Evolutionary conservation across 2,329 filamentous ascomycete species (phyloP), one percentile per base, ranked within the genome.

Genomic region (Pyrenochaeta sp.): DNA sequence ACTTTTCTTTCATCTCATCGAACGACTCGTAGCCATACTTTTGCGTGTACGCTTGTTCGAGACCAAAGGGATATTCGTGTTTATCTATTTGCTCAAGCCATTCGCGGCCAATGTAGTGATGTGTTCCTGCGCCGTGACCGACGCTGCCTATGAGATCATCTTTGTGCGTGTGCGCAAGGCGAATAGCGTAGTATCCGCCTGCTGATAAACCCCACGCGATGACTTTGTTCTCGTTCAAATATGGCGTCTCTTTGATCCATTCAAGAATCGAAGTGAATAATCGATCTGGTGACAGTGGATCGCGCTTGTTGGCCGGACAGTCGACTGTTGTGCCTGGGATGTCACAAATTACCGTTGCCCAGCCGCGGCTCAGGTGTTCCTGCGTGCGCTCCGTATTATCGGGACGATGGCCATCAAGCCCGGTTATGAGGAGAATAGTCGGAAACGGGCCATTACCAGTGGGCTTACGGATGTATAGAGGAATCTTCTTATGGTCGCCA

Each of bases 401-500:
- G 0, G 83, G 84, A n/a, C 83, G 74, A 63, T 86, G 85, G 20
- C 83, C 83, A 54, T 86, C 84, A 0, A 86, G 76, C 0, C 83
- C 83, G 0, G 82, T 85, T 58, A 86, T 80, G 20, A 86, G 78
- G 3, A 85, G 67, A 4, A 86, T 76, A 7, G 81, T 74, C 0
- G 84, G 83, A 4, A 78, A 81, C 0, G 79, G 78, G 6, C 77
- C 73, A 0, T 37, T 0, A 15, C 57, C 58, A 0, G 21, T 11
- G 0, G 89, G 88, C 0, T 85, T 66, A 7, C 88, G 84, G 47
- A 89, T 81, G 69, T 90, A 90, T 7, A 88, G 79, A 0, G 87
- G 87, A 40, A 92, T 86, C 0, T 70, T 47, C 2, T 77, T 68
- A 17, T 83, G 80, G 58, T 91, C 88, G 10, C 69, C 72, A 0